Evolutionary conservation across 306 rosid genomes (phyloP), one percentile per base, ranked within the genome.

Genomic region (Pachyrhizus erosus): DNA sequence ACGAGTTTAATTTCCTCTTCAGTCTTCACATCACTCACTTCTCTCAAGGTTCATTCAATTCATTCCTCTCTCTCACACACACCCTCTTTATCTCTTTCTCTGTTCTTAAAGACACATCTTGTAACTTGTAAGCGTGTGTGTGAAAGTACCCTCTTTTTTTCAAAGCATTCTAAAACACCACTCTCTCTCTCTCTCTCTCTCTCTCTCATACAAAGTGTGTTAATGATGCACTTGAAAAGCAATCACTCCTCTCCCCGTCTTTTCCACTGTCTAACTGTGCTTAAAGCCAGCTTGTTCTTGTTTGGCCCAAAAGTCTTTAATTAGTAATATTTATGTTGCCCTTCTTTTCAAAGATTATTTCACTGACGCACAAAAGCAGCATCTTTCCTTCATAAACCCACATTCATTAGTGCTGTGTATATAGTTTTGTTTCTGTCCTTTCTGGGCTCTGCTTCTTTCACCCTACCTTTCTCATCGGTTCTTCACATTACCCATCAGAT

Each of bases 31-130:
- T 77, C 85, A 84, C 29, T 79, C 87, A 79, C 89, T 89, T 82
- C 70, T 83, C 86, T 85, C 89, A 71, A 88, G 88, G 88, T 62
- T 84, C 82, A 80, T 87, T 89, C 80, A 83, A 77, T 83, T 64
- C 79, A 79, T 46, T 73, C 58, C 26, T 33, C 70, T 9, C 39
- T 52, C 45, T 23, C 13, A 46, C 40, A 20, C 73, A 7, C 1
- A 7, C 1, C 11, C 37, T 58, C 33, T 20, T 70, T 46, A 51
- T 57, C 26, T 52, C 4, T 43, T 43, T 39, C 33, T 48, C 49
- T 70, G 2, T 39, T 45, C 29, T 60, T 42, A 68, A 82, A 83
- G 74, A 84, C 31, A 70, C 57, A 26, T 17, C 31, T 70, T 31
- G 33, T 57, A 65, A 57, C 37, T 52, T 52, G 74, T 76, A 80